Evolutionary conservation across 2,329 filamentous ascomycete species (phyloP).

Genomic region (Didymella keratinophila): DNA sequence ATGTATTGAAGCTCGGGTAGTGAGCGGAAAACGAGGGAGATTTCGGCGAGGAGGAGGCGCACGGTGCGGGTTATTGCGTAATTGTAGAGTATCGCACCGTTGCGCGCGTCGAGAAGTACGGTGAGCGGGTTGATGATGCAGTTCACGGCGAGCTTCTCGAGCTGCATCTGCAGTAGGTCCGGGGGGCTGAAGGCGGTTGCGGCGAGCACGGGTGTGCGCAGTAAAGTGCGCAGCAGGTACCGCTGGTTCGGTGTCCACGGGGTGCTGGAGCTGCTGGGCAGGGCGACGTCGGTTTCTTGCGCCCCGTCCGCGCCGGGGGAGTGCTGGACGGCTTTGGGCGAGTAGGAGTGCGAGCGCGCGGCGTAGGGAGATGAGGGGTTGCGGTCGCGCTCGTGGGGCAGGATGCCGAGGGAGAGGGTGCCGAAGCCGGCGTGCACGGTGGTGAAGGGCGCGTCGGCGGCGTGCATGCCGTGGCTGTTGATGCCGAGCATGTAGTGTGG

Average conservation of each 20-base stretch:
- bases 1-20: slow-evolving; percentile 77
- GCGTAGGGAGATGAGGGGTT: slow-evolving; percentile 35
- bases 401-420: slow-evolving; percentile 63
- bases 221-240: slow-evolving; percentile 71
- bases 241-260: slow-evolving; percentile 55
- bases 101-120: slow-evolving; percentile 77
- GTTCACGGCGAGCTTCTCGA: slow-evolving; percentile 79
- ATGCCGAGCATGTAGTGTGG: slow-evolving; percentile 81
- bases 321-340: slow-evolving; percentile 6
- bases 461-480: slow-evolving; percentile 65
- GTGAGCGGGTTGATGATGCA: slow-evolving; percentile 83
- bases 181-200: slow-evolving; percentile 66
- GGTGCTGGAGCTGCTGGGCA: slow-evolving; percentile 30
- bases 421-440: slow-evolving; percentile 67
- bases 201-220: slow-evolving; percentile 67
- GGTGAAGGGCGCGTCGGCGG: slow-evolving; percentile 57
- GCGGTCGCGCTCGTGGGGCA: slow-evolving; percentile 52
- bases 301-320: slow-evolving; percentile 18
- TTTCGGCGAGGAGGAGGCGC: slow-evolving; percentile 76
- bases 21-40: slow-evolving; percentile 72
- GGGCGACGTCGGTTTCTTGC: slow-evolving; percentile 26
- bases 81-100: slow-evolving; percentile 75
- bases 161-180: slow-evolving; percentile 74
- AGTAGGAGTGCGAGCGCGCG: slow-evolving; percentile 19
- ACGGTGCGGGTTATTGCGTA: slow-evolving; percentile 70